These are phyloP conservation scores for Termitomyces eurrhizus DNA, from an alignment of 768 basidiomycete species.

Conservation along the genomic window DNA sequence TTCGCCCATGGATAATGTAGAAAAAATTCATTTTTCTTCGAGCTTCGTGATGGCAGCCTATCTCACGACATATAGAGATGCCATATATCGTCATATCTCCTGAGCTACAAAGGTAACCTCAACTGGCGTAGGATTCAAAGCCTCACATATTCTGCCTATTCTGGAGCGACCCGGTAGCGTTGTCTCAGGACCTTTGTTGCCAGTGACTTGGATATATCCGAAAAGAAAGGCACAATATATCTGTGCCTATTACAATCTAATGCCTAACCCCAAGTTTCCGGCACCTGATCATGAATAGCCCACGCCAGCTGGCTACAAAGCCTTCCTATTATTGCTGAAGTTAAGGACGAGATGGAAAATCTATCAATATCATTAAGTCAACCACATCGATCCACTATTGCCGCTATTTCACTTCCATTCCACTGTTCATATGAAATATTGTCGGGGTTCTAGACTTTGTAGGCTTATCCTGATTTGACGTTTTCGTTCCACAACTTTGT, in stretches of 20 bases:
- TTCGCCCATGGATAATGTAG: background rate
- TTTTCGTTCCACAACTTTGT: background rate
- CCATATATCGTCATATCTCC: background rate
- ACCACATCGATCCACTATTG: background rate
- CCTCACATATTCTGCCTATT: background rate
- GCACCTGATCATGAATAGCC: background rate
- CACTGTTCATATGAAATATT: background rate
- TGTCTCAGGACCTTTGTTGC: background rate
- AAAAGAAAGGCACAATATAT: background rate
- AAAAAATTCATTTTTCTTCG: background rate
- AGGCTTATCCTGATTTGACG: conserved; percentile 2
- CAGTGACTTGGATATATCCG: background rate
- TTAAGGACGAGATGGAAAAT: background rate
- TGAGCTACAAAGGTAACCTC: background rate
- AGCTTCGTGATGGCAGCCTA: background rate
- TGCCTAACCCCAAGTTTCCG: background rate
- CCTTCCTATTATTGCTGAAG: background rate
- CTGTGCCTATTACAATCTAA: background rate
- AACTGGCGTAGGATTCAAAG: background rate
- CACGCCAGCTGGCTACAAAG: background rate
- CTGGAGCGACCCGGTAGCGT: background rate
- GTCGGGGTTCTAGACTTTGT: background rate
- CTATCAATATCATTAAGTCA: background rate
- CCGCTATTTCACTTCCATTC: background rate
- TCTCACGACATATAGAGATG: background rate